phyloP scores from a whole-genome alignment of 345 rosid species.

The Gynandropsis gynandra region DNA sequence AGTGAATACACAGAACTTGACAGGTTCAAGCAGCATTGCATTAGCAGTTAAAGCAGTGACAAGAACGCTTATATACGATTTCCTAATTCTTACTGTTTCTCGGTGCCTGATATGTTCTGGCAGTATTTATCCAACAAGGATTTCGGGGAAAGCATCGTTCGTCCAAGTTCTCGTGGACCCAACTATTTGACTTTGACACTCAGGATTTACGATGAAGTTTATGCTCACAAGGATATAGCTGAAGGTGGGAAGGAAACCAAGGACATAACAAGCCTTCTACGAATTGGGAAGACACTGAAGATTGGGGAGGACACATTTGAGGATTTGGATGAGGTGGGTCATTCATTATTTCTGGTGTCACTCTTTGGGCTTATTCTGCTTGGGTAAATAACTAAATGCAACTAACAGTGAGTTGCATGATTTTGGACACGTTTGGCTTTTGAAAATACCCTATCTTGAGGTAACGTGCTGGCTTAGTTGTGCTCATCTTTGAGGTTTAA shows the following conservation, averaged over 20 bases:
- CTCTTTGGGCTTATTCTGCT: too few species aligned
- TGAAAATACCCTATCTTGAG: not conserved
- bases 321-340: constrained; percentile 91
- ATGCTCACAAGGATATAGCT: constrained; percentile 85
- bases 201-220: constrained; percentile 77
- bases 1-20: too few species aligned
- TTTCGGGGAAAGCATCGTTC: constrained; percentile 91
- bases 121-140: constrained; percentile 90
- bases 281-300: constrained; percentile 89
- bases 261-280: constrained; percentile 68
- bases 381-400: not conserved
- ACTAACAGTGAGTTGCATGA: constrained; percentile 9
- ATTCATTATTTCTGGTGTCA: not conserved
- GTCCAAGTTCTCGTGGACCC: constrained; percentile 97
- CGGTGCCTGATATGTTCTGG: not conserved
- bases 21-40: too few species aligned
- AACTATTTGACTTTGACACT: constrained; percentile 85
- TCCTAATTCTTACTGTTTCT: constrained; percentile 1
- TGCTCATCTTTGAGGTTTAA: not conserved
- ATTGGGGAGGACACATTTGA: constrained; percentile 97
- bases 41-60: too few species aligned
- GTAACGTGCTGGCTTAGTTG: not conserved
- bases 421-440: constrained; percentile 2
- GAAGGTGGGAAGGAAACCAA: constrained; percentile 93
- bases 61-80: not conserved